Evolutionary conservation across 1,139 yeast species (phyloP), one percentile per base, ranked within the genome.

Genomic region (Yamadazyma triangularis): DNA sequence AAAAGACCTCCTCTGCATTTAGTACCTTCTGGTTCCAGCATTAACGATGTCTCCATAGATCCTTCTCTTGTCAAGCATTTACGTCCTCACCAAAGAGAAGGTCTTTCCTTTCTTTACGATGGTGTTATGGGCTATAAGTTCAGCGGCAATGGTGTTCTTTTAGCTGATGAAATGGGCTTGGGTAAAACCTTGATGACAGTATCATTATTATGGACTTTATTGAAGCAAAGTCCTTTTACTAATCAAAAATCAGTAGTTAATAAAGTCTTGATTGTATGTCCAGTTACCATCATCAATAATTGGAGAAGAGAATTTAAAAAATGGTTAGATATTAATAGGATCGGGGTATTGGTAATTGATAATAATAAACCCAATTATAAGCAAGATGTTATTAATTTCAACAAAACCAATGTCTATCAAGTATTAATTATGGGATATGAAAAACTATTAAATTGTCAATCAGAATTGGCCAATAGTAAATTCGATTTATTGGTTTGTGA

Each of bases 91-190:
- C 98, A 91, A 50, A 54, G 74, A 9, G 91, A 82, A 42, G 98
- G 96, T 1, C 84, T 89, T 0, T 55, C 57, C 31, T 91, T 91
- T 48, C 60, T 91, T 45, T 86, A 87, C 47, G 84, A 84, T 34
- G 86, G 95, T 45, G 70, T 88, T 2, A 75, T 83, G 79, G 94
- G 95, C 0, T 58, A 69, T 37, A 60, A 68, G 15, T 56, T 57
- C 19, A 52, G 60, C n/a, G 85, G 81, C 2, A 51, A 61, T 28
- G 97, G 98, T 0, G 91, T 93, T 2, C 60, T 91, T 6, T 56
- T 91, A 29, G 98, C 98, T 0, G 98, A 91, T 54, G 97, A 91
- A 50, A 91, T 91, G 98, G 98, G 98, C 0, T 64, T 91, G 15
- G 99, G 99, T 0, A 91, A 91, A 50, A 89, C 97, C 0, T 58